These are phyloP conservation scores for Dothistroma pini DNA, from an alignment of 2,329 filamentous ascomycete species.

Conservation along the genomic window DNA sequence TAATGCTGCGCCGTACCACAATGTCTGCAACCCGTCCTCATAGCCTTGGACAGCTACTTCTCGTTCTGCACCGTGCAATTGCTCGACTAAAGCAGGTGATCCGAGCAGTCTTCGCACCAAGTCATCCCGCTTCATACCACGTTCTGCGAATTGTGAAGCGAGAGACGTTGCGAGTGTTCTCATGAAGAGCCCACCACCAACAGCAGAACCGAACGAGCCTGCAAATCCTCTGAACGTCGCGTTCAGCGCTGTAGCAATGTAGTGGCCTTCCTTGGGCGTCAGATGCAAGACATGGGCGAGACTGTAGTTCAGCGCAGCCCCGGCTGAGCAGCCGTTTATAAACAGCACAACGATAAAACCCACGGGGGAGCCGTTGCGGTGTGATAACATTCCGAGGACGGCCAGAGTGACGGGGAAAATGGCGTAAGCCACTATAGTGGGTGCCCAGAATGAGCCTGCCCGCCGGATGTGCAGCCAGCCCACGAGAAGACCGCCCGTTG, in stretches of 20 bases:
- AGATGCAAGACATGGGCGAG: constrained; percentile 76
- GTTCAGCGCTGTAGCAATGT: constrained; percentile 70
- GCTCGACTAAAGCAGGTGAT: constrained; percentile 54
- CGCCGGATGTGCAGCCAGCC: constrained; percentile 74
- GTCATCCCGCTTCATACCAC: constrained; percentile 39
- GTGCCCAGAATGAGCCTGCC: constrained; percentile 66
- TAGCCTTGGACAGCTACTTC: constrained; percentile 54
- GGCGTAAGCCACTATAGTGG: constrained; percentile 48
- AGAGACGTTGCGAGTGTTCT: constrained; percentile 57
- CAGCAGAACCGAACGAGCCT: constrained; percentile 73
- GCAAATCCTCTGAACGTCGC: constrained; percentile 79
- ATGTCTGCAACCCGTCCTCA: constrained; percentile 48
- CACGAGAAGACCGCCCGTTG: constrained; percentile 65
- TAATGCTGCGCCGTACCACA: constrained; percentile 52
- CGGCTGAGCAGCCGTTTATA: constrained; percentile 67
- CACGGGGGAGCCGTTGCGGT: constrained; percentile 47
- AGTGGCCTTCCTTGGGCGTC: constrained; percentile 62
- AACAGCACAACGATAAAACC: constrained; percentile 62
- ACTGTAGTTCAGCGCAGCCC: constrained; percentile 73
- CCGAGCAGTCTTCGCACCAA: constrained; percentile 56
- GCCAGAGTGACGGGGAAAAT: constrained; percentile 61
- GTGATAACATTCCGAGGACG: constrained; percentile 55
- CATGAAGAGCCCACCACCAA: constrained; percentile 72
- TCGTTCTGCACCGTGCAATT: constrained; percentile 48
- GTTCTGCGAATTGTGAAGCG: constrained; percentile 53